Conservation (phyloP, 2,329 filamentous ascomycete genomes). For the Cladosporium sp. region DNA sequence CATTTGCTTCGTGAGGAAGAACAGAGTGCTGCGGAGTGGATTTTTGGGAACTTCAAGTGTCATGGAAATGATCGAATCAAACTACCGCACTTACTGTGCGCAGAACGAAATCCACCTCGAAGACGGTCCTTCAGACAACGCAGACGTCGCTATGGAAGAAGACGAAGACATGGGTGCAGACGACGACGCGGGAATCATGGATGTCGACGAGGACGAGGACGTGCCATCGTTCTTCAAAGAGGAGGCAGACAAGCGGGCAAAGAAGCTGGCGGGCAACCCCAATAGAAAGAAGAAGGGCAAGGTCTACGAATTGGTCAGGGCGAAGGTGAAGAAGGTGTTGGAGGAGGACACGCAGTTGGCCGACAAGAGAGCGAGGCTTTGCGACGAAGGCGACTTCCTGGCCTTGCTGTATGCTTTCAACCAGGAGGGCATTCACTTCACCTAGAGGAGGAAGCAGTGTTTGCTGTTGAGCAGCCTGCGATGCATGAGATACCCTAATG, state of each 20-base stretch:
- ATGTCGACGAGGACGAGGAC: constrained; percentile 62
- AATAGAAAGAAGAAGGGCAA: constrained; percentile 71
- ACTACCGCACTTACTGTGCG: constrained; percentile 87
- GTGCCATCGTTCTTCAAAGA: constrained; percentile 83
- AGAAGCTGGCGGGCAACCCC: constrained; percentile 45
- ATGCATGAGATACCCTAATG: neutral
- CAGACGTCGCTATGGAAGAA: constrained; percentile 43
- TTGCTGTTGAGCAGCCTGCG: neutral
- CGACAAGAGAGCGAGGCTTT: constrained; percentile 78
- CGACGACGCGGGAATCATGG: constrained; percentile 47
- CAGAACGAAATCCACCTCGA: constrained; percentile 78
- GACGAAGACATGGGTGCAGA: constrained; percentile 36
- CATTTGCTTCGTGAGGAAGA: constrained; percentile 81
- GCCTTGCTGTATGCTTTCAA: constrained; percentile 80
- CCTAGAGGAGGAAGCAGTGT: constrained; percentile 36
- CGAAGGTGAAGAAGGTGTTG: constrained; percentile 82
- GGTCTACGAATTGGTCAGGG: constrained; percentile 73
- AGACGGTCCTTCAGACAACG: constrained; percentile 51
- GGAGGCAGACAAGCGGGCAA: constrained; percentile 47
- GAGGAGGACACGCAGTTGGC: constrained; percentile 75
- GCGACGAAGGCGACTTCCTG: constrained; percentile 90
- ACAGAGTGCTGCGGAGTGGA: constrained; percentile 78
- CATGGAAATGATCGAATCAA: constrained; percentile 75
- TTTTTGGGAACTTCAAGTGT: constrained; percentile 80
- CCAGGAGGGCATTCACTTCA: constrained; percentile 89